These are phyloP conservation scores for Corinectria fuckeliana DNA, from an alignment of 2,329 filamentous ascomycete species.

Conservation along the genomic window DNA sequence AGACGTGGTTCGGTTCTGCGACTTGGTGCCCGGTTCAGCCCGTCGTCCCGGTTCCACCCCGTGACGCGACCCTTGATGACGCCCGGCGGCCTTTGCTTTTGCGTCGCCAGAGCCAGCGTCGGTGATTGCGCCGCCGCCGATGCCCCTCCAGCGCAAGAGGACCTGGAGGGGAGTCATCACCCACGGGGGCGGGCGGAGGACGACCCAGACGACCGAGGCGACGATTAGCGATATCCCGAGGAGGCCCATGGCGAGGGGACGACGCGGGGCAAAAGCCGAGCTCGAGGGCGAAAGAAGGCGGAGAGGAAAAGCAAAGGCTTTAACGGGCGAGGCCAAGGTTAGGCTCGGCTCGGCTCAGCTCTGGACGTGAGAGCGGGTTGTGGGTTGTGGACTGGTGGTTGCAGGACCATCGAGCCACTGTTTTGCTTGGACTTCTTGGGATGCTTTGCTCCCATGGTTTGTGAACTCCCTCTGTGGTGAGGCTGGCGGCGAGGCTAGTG, in stretches of 20 bases:
- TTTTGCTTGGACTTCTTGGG: background rate
- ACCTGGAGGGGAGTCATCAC: conserved; percentile 46
- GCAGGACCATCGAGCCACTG: conserved; percentile 40
- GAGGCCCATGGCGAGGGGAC: conserved; percentile 55
- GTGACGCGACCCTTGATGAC: conserved; percentile 28
- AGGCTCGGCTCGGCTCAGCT: conserved; percentile 6
- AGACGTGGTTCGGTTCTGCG: conserved; percentile 27
- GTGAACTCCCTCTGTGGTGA: background rate
- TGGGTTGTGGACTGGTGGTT: conserved; percentile 41
- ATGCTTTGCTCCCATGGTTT: too few relatives aligned
- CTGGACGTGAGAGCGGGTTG: conserved; percentile 6
- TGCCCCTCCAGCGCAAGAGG: conserved; percentile 34
- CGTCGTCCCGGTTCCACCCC: conserved; percentile 34
- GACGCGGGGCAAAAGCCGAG: conserved; percentile 10
- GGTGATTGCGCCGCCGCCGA: conserved; percentile 14
- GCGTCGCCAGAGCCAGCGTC: conserved; percentile 17
- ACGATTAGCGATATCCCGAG: conserved; percentile 68
- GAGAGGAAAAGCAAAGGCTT: conserved; percentile 7
- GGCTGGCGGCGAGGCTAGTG: background rate
- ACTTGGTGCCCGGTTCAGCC: conserved; percentile 31
- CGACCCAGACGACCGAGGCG: conserved; percentile 64
- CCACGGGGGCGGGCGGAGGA: conserved; percentile 60
- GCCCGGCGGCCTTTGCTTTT: conserved; percentile 13
- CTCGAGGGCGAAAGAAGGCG: background rate
- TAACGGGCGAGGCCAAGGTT: conserved; percentile 2